Percentiles rank a stretch among this genome's conserved stretches.
These are phyloP conservation scores for Wallacemonas sp. DNA, from an alignment of 208 protist genomes.

Conservation along the genomic window DNA sequence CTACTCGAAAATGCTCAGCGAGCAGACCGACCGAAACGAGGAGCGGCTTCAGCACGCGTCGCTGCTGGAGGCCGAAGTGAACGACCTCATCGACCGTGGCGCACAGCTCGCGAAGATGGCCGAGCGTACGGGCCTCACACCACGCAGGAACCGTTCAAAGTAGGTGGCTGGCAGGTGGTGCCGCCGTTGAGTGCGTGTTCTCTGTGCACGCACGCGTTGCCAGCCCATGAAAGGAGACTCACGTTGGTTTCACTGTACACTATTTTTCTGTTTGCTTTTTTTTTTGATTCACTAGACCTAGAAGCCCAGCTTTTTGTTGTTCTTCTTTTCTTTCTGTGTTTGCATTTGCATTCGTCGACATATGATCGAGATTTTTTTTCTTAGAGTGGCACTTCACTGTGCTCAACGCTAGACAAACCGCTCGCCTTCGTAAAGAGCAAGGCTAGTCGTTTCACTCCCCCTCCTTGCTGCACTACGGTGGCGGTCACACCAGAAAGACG, in stretches of 20 bases:
- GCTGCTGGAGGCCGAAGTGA: constrained; percentile 31
- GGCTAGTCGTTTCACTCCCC: too few species aligned
- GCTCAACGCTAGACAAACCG: too few species aligned
- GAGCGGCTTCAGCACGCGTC: constrained; percentile 27
- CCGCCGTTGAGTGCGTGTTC: too few species aligned
- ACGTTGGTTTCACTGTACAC: not conserved
- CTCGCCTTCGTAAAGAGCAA: too few species aligned
- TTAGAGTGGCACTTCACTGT: too few species aligned
- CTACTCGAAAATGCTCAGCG: constrained; percentile 45
- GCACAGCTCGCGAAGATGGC: not conserved
- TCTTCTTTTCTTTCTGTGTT: constrained; percentile 3
- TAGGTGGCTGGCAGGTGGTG: too few species aligned
- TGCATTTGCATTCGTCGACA: not conserved
- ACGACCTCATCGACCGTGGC: constrained; percentile 51
- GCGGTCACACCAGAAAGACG: too few species aligned
- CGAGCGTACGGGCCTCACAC: not conserved
- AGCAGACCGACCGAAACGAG: constrained; percentile 35
- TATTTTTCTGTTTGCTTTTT: constrained; percentile 9
- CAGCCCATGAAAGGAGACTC: too few species aligned
- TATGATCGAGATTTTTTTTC: too few species aligned
- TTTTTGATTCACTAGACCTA: constrained; percentile 13
- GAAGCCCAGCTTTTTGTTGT: constrained; percentile 4
- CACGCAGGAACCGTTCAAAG: not conserved
- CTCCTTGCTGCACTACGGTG: too few species aligned
- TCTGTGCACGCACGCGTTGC: too few species aligned